These are phyloP conservation scores for Alternaria angustiovoidea DNA, from an alignment of 2,329 filamentous ascomycete species.

Conservation along the genomic window DNA sequence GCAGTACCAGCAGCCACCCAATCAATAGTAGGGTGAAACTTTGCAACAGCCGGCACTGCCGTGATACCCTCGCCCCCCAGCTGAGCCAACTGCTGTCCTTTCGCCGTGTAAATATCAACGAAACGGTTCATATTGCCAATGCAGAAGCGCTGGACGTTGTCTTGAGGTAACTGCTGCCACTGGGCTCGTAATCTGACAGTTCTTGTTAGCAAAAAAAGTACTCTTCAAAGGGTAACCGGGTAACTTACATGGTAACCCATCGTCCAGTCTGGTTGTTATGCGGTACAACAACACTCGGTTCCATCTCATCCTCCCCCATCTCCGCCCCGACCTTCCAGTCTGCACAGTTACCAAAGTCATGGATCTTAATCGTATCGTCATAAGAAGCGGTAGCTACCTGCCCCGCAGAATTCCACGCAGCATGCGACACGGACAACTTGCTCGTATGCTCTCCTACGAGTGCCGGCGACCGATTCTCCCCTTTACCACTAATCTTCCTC, in stretches of 20 bases:
- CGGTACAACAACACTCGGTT: slow-evolving; percentile 71
- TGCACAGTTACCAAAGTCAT: slow-evolving; percentile 69
- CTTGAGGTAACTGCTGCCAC: slow-evolving; percentile 83
- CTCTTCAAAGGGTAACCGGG: too few relatives aligned
- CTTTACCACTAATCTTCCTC: slow-evolving; percentile 75
- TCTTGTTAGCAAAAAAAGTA: slow-evolving; percentile 15
- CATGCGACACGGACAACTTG: slow-evolving; percentile 87
- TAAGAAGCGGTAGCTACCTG: slow-evolving; percentile 93
- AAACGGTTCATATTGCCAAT: slow-evolving; percentile 99
- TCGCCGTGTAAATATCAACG: slow-evolving; percentile 84
- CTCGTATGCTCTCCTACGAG: slow-evolving; percentile 84
- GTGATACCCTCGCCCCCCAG: slow-evolving; percentile 89
- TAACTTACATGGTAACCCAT: slow-evolving; percentile 80
- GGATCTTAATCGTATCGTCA: slow-evolving; percentile 93
- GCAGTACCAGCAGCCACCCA: slow-evolving; percentile 94
- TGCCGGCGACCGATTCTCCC: slow-evolving; percentile 67
- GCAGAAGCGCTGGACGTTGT: slow-evolving; percentile 84
- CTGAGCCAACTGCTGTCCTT: slow-evolving; percentile 88
- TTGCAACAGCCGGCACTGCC: slow-evolving; percentile 89
- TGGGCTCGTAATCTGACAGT: slow-evolving; percentile 73
- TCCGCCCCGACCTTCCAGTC: slow-evolving; percentile 63
- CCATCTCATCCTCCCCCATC: slow-evolving; percentile 70
- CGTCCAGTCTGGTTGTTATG: slow-evolving; percentile 97
- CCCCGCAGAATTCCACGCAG: slow-evolving; percentile 84
- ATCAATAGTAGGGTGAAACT: slow-evolving; percentile 85